Conservation (phyloP, 1,139 yeast genomes). For the Sugiyamaella grinbergsii region DNA sequence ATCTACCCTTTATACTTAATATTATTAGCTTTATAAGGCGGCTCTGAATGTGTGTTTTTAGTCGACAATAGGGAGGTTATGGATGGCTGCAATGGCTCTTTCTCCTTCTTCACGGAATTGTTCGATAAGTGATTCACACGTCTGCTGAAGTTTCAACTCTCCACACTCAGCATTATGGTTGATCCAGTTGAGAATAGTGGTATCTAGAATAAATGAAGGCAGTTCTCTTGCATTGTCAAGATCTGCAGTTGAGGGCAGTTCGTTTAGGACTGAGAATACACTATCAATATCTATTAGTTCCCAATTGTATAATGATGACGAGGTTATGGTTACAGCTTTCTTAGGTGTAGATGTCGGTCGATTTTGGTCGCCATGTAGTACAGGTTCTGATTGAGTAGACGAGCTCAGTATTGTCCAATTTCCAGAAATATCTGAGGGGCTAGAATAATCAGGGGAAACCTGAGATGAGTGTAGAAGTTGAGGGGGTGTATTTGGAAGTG, state of each 20-base stretch:
- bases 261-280: constrained; percentile 45
- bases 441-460: neutral
- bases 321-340: neutral
- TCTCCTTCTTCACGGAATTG: constrained; percentile 35
- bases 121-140: constrained; percentile 41
- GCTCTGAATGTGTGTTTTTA: neutral
- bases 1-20: constrained; percentile 7
- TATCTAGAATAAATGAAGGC: constrained; percentile 67
- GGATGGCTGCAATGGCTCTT: constrained; percentile 34
- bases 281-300: constrained; percentile 36
- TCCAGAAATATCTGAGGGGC: constrained; percentile 14
- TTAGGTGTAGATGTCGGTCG: neutral
- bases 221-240: constrained; percentile 49
- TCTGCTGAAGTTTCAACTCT: constrained; percentile 38
- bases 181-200: constrained; percentile 75
- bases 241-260: constrained; percentile 45
- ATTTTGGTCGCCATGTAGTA: neutral
- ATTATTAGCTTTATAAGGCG: constrained; percentile 5
- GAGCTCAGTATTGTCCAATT: constrained; percentile 30
- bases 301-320: constrained; percentile 30
- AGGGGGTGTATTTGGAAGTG: constrained; percentile 5
- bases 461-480: neutral
- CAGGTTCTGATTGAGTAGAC: constrained; percentile 20
- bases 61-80: constrained; percentile 26
- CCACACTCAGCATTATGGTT: constrained; percentile 45